These are phyloP conservation scores for Firmiana major DNA, from an alignment of 345 rosid genomes.

Conservation along the genomic window DNA sequence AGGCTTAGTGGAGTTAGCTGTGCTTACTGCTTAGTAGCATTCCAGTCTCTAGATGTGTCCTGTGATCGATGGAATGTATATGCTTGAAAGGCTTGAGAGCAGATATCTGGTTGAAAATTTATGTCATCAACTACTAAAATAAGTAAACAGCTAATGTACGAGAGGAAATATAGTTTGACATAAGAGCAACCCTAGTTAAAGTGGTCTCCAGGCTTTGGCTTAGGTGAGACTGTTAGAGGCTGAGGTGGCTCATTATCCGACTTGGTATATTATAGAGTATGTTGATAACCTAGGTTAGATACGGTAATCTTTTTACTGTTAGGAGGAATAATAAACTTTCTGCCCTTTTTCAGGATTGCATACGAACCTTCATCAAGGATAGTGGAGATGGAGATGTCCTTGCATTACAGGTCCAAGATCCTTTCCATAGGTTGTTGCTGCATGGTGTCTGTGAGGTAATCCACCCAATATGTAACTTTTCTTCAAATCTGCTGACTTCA, in stretches of 20 bases:
- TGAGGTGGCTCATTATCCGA: background rate
- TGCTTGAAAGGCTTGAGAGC: background rate
- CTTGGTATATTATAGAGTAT: background rate
- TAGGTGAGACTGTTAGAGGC: background rate
- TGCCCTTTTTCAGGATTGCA: constrained; percentile 42
- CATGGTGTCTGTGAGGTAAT: constrained; percentile 95
- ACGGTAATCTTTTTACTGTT: background rate
- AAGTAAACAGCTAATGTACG: background rate
- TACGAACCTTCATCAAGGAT: constrained; percentile 57
- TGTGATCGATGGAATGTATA: background rate
- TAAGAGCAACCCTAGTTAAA: background rate
- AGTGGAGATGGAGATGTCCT: constrained; percentile 56
- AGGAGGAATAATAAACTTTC: background rate
- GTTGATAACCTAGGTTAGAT: background rate
- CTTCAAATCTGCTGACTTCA: no score
- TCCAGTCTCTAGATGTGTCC: background rate
- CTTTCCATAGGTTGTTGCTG: constrained; percentile 81
- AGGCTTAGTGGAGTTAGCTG: background rate
- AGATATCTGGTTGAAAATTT: background rate
- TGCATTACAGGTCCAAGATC: constrained; percentile 69
- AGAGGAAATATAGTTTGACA: background rate
- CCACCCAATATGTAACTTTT: no score
- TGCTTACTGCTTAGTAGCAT: background rate
- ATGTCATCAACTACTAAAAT: background rate
- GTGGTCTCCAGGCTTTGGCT: no score